Evolutionary conservation across 768 basidiomycete species (phyloP), one percentile per base, ranked within the genome.

Genomic region (Mycena epipterygia): DNA sequence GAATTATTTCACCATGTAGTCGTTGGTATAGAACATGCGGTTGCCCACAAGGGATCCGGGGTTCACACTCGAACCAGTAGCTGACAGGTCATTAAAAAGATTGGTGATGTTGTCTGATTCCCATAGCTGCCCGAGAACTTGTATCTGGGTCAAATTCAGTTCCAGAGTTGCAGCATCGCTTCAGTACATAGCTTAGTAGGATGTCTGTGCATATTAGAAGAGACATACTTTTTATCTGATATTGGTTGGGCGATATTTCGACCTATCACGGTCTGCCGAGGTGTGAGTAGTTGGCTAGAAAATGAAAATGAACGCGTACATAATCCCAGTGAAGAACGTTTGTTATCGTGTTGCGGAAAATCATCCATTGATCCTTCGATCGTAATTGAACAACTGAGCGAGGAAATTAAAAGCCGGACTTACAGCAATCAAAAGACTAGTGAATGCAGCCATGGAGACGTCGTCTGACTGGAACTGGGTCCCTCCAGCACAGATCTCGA

Each of bases 191-290:
- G 52, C 29, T 27, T 19, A 8, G 17, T 48, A 30, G 23, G 13
- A 30, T 55, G 9, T 46, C 17, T 21, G 16, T 29, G 27, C 35
- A 35, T n/a, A n/a, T n/a, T n/a, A n/a, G n/a, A 29, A 67, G 1
- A 35, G 17, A 46, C 68, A 25, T 8, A 75, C 74, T 73, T 69
- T 37, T 75, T 73, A 33, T 75, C 72, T 1, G 74, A 60, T 1
- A 87, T 84, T 1, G 88, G 85, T 74, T 87, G 86, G 33, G 82
- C 82, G 71, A 91, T 81, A 74, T 87, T 83, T 32, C 86, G 78
- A 44, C 84, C 82, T 25, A 85, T 68, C 32, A 81, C 75, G 71
- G 85, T 84, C 88, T 89, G 64, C 23, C 41, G 17, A 23, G 35
- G n/a, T 25, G 55, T 44, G 39, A 75, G n/a, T 27, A 8, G 27